Evolutionary conservation across 306 rosid genomes (phyloP).

Genomic region (Cotoneaster glaucophyllus): DNA sequence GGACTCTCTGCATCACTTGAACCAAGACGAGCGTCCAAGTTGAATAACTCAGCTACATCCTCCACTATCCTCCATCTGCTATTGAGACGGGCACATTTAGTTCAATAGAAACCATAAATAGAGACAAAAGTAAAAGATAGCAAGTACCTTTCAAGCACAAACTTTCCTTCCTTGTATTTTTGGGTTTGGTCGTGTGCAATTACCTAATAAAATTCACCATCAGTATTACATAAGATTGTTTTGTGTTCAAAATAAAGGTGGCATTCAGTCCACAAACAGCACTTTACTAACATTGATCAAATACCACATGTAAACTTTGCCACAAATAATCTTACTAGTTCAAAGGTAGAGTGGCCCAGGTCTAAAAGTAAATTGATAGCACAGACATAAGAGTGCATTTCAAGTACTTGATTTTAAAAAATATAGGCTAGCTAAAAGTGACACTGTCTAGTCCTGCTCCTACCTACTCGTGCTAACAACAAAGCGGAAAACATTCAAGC

Average conservation of each 20-base stretch:
- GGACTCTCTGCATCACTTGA: constrained; percentile 64
- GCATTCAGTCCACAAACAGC: not conserved
- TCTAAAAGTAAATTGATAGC: not conserved
- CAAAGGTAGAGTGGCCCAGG: not conserved
- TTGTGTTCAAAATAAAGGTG: not conserved
- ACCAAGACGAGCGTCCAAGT: constrained; percentile 44
- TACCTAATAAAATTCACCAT: constrained; percentile 39
- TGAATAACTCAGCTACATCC: constrained; percentile 49
- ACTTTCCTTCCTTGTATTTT: constrained; percentile 75
- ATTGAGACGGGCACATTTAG: not conserved
- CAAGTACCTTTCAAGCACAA: constrained; percentile 71
- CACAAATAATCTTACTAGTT: not conserved
- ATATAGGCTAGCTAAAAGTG: not conserved
- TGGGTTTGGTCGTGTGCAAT: constrained; percentile 65
- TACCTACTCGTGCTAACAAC: not conserved
- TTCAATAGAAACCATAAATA: not conserved
- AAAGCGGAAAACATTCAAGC: not conserved
- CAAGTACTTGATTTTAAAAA: not conserved
- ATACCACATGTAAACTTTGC: not conserved
- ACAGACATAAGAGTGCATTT: not conserved
- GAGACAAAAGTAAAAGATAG: not conserved
- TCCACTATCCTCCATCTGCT: constrained; percentile 61
- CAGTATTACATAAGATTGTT: not conserved
- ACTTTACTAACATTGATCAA: not conserved
- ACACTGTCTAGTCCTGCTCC: not conserved